Percentiles rank a stretch among this genome's conserved stretches.
These are phyloP conservation scores for Quercus cerris DNA, from an alignment of 306 rosid species.

Conservation along the genomic window DNA sequence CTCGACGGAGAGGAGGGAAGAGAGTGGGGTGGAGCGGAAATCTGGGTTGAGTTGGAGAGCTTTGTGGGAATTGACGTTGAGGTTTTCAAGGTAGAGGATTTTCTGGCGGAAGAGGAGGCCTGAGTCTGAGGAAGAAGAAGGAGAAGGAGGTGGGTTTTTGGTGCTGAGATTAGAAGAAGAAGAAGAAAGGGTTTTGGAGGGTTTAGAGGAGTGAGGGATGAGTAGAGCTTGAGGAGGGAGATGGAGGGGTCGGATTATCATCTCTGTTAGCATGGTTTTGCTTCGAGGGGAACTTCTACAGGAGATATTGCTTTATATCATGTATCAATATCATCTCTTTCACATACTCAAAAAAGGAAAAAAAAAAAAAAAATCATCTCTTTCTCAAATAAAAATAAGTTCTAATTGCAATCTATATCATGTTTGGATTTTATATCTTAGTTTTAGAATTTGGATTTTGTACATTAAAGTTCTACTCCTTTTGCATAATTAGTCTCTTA, in stretches of 20 bases:
- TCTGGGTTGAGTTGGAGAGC: constrained; percentile 62
- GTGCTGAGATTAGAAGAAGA: constrained; percentile 23
- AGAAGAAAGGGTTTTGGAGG: background rate
- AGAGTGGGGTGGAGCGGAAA: constrained; percentile 52
- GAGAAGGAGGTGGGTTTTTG: constrained; percentile 11
- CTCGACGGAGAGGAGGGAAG: constrained; percentile 53
- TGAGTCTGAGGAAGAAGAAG: constrained; percentile 27
- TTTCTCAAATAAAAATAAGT: too few species aligned
- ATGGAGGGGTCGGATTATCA: constrained; percentile 28
- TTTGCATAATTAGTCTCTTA: too few species aligned
- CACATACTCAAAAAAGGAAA: too few species aligned
- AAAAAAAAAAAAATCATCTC: too few species aligned
- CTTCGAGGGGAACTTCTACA: too few species aligned
- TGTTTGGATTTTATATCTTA: too few species aligned
- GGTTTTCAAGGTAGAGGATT: constrained; percentile 57
- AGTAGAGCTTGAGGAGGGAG: background rate
- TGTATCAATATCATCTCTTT: too few species aligned
- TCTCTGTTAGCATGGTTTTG: background rate
- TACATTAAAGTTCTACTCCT: too few species aligned
- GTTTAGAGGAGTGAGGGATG: constrained; percentile 3
- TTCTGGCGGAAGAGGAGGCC: constrained; percentile 72
- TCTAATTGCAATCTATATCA: too few species aligned
- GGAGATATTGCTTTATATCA: too few species aligned
- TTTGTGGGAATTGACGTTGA: constrained; percentile 52
- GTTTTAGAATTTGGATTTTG: too few species aligned